These are phyloP conservation scores for Fusarium solani-melongenae DNA, from an alignment of 2,329 filamentous ascomycete genomes.

Conservation along the genomic window DNA sequence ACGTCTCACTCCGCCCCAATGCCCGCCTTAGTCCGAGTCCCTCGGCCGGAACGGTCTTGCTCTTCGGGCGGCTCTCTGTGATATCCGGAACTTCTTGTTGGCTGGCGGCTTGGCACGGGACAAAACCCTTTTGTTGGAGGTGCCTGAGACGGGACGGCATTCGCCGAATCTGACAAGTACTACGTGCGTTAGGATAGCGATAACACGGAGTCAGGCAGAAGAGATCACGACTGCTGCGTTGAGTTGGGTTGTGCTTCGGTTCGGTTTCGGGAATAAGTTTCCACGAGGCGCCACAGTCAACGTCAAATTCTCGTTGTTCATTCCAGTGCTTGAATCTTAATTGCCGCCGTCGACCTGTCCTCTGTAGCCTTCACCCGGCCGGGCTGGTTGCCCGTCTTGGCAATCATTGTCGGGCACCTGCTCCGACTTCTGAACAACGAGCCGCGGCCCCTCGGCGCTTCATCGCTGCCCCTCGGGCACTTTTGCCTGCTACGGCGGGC, in stretches of 20 bases:
- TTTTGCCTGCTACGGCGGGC: conserved; percentile 3
- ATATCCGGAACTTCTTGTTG: conserved; percentile 7
- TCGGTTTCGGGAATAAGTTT: neutral
- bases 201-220: neutral
- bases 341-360: neutral
- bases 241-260: neutral
- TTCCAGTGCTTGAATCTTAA: neutral
- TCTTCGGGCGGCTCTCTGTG: conserved; percentile 3
- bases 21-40: conserved; percentile 10
- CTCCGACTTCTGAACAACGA: conserved; percentile 1
- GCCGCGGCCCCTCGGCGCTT: conserved; percentile 18
- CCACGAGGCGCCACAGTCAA: neutral
- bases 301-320: neutral
- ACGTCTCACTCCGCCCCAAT: conserved; percentile 12
- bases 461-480: conserved; percentile 3
- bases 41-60: conserved; percentile 21
- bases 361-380: neutral
- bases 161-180: neutral
- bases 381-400: conserved; percentile 2
- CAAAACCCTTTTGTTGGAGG: neutral
- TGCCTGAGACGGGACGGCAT: neutral
- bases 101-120: conserved; percentile 2
- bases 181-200: neutral
- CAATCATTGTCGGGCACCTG: conserved; percentile 6
- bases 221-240: neutral